Evolutionary conservation across 2,329 filamentous ascomycete species (phyloP).

Genomic region (Massarina eburnea): DNA sequence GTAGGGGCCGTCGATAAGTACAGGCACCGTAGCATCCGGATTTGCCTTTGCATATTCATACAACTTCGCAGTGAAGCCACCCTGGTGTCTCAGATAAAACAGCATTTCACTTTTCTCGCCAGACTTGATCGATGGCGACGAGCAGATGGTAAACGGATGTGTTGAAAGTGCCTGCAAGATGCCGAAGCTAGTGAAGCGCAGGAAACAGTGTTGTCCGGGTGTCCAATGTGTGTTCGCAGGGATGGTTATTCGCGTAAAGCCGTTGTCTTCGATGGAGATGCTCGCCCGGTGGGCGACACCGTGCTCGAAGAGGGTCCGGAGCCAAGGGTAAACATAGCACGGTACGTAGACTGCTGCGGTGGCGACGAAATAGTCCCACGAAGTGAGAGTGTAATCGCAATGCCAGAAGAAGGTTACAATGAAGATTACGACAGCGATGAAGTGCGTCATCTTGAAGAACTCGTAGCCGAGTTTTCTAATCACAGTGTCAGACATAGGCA

Average conservation of each 20-base stretch:
- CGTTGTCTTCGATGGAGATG: conserved; percentile 32
- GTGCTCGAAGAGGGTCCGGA: conserved; percentile 53
- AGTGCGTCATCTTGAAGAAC: conserved; percentile 62
- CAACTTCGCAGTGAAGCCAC: conserved; percentile 53
- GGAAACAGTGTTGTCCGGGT: conserved; percentile 58
- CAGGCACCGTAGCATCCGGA: conserved; percentile 38
- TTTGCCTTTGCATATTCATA: conserved; percentile 14
- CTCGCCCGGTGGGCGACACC: conserved; percentile 50
- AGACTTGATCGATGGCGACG: conserved; percentile 38
- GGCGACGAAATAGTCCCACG: conserved; percentile 65
- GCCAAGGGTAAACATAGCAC: conserved; percentile 49
- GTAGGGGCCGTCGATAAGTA: conserved; percentile 62
- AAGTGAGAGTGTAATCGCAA: conserved; percentile 58
- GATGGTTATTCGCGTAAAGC: conserved; percentile 21
- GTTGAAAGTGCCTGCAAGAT: conserved; percentile 47
- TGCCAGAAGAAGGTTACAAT: conserved; percentile 63
- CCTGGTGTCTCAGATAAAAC: conserved; percentile 56
- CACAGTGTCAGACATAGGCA: not conserved
- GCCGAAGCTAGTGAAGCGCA: conserved; percentile 54
- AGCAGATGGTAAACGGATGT: conserved; percentile 61
- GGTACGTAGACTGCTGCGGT: conserved; percentile 55
- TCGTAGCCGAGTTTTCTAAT: conserved; percentile 58
- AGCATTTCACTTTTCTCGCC: conserved; percentile 42
- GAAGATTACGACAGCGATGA: conserved; percentile 56
- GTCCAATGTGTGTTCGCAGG: conserved; percentile 47